Evolutionary conservation across 805 yeast species (phyloP).

Genomic region (Yamadazyma sp.): DNA sequence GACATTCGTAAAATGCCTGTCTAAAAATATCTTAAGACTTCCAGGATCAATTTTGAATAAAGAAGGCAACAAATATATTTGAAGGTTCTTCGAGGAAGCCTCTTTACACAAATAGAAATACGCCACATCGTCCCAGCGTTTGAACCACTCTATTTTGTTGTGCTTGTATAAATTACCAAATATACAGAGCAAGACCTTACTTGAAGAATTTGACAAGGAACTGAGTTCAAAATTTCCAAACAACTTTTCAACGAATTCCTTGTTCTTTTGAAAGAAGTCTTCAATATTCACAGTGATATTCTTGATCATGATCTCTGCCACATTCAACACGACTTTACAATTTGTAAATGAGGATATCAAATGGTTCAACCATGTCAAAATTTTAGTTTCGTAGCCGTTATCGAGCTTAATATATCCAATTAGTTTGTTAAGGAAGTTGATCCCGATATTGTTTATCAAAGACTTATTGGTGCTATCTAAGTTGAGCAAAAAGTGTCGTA

Average conservation of each 20-base stretch:
- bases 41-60: conserved; percentile 54
- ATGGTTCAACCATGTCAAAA: conserved; percentile 4
- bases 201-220: conserved; percentile 64
- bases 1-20: conserved; percentile 7
- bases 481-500: background rate
- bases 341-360: conserved; percentile 2
- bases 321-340: conserved; percentile 7
- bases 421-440: conserved; percentile 7
- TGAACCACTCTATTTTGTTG: conserved; percentile 46
- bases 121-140: conserved; percentile 49
- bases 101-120: conserved; percentile 31
- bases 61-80: conserved; percentile 60
- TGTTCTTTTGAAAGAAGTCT: background rate
- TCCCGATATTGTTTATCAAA: conserved; percentile 1
- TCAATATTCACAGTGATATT: background rate
- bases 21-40: conserved; percentile 42
- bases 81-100: conserved; percentile 46
- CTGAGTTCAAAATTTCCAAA: conserved; percentile 53
- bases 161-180: conserved; percentile 25
- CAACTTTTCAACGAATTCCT: conserved; percentile 29
- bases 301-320: conserved; percentile 10
- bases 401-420: conserved; percentile 1
- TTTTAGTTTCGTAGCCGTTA: background rate
- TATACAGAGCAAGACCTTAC: conserved; percentile 50
- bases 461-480: conserved; percentile 8